Evolutionary conservation across 2,329 filamentous ascomycete genomes (phyloP), one percentile per base, ranked within the genome.

Genomic region (Chrysosporium keratinophilum): DNA sequence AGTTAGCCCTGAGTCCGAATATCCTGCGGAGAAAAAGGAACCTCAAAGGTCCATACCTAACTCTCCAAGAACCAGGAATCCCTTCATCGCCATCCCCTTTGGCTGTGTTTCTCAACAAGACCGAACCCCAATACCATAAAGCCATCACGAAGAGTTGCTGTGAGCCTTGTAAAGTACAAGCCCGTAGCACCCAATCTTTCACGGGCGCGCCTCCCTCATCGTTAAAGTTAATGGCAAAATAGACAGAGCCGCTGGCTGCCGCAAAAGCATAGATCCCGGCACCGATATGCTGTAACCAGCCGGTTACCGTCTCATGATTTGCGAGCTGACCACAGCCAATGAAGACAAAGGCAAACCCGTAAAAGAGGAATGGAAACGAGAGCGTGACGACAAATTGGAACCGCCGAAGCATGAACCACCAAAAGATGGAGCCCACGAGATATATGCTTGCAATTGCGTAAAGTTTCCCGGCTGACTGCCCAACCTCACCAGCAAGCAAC

Each of bases 181-280:
- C 82, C 54, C 82, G 76, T 68, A 80, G 82, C n/a, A 82, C 80
- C 81, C 81, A 84, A 35, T 79, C 74, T 63, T 78, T 81, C 42
- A 83, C 77, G 5, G 81, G 79, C 2, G 78, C 76, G 45, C 80
- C 80, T 41, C 77, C 79, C 69, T 83, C 80, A 59, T 79, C 78
- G 54, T 81, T 81, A 61, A 84, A 84, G 65, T 85, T 85, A 48
- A 84, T 74, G 1, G 81, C 77, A 61, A 85, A 85, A 70, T 80
- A 83, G 54, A 85, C 72, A 0, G 78, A 79, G 11, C 82, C 82
- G 40, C 78, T 79, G 7, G 80, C 76, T 5, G 82, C 82, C 5
- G 81, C 82, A 5, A 77, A 72, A 1, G 81, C 78, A 62, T 85
- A 85, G 19, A 82, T 61, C 3, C 72, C 81, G 2, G 80, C 81